These are phyloP conservation scores for Quercus tomentella DNA, from an alignment of 331 rosid genomes.

Conservation along the genomic window DNA sequence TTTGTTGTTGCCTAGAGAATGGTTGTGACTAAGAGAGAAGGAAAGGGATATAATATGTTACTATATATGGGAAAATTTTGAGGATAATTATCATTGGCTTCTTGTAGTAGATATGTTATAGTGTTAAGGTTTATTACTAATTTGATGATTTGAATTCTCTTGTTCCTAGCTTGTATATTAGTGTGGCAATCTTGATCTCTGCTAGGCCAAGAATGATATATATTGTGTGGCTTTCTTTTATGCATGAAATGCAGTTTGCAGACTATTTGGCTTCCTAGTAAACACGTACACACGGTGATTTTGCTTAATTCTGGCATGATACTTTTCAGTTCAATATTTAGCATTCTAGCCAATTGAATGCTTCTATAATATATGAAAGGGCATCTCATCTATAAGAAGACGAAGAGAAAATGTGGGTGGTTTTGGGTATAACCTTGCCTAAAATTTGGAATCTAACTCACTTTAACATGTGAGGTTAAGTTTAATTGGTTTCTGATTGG, in stretches of 20 bases:
- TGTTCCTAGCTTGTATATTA: background rate
- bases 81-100: background rate
- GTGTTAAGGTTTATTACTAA: background rate
- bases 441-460: background rate
- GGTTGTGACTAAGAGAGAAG: background rate
- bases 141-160: background rate
- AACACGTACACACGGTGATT: background rate
- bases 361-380: background rate
- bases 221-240: background rate
- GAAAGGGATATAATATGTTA: background rate
- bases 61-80: background rate
- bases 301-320: no score
- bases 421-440: background rate
- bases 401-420: background rate
- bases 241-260: background rate
- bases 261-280: background rate
- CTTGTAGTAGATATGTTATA: background rate
- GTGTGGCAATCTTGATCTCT: background rate
- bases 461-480: background rate
- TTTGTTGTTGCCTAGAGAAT: background rate
- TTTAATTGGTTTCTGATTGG: conserved; percentile 6
- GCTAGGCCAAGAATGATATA: no score
- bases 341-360: background rate
- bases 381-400: background rate
- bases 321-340: background rate